These are phyloP conservation scores for Bacterosira constricta DNA, from an alignment of 108 stramenopile genomes.

Conservation along the genomic window DNA sequence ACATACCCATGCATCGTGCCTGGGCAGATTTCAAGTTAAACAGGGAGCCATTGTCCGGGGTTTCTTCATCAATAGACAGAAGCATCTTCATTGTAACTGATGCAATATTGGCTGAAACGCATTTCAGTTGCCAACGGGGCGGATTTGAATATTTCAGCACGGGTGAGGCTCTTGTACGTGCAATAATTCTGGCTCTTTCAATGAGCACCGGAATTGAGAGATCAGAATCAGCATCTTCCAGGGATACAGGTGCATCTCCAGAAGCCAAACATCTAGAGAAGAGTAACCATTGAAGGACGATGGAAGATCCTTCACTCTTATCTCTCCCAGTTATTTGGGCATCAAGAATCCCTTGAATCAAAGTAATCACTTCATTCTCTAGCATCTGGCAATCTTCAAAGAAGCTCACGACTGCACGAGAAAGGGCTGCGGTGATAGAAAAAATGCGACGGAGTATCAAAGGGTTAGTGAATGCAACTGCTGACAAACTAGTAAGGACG, in stretches of 20 bases:
- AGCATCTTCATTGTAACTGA: conserved; percentile 49
- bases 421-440: conserved; percentile 12
- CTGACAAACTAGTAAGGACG: conserved; percentile 11
- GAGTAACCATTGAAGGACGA: conserved; percentile 61
- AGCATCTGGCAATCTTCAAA: conserved; percentile 38
- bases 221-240: conserved; percentile 3
- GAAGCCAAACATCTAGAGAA: conserved; percentile 52
- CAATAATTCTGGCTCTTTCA: conserved; percentile 31
- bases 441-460: background rate
- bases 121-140: conserved; percentile 72
- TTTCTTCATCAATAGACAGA: conserved; percentile 17
- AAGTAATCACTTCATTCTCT: conserved; percentile 22
- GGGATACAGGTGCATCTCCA: conserved; percentile 26
- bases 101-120: conserved; percentile 47
- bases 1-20: conserved; percentile 33
- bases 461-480: background rate
- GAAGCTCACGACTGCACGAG: conserved; percentile 23
- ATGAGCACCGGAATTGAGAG: conserved; percentile 43
- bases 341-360: conserved; percentile 26
- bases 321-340: conserved; percentile 29
- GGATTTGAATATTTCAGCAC: conserved; percentile 45
- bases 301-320: conserved; percentile 31
- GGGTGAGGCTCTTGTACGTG: conserved; percentile 36
- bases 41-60: conserved; percentile 24
- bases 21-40: conserved; percentile 60